Base-by-base conservation (phyloP, 2,329 filamentous ascomycete genomes). In the Fusarium euwallaceae region DNA sequence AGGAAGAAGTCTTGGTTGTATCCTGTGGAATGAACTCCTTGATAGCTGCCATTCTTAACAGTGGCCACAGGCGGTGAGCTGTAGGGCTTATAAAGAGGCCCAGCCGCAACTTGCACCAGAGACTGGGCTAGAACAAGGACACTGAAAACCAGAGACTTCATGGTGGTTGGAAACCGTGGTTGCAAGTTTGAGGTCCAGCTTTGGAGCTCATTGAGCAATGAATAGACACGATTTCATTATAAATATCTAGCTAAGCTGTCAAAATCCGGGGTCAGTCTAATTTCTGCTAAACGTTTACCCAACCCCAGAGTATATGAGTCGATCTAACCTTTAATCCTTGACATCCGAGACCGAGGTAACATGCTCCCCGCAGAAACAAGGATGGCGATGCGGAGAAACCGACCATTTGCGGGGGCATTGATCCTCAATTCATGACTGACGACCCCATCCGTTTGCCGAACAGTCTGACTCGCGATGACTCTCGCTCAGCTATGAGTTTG, bases 1-100 rank as follows among this genome's bases (percentile, higher is more conserved):
- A 88, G 79, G 76, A 89, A 89, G 69, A 85, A 82, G 67, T 90
- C 87, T 45, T 88, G 87, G 43, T 84, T 71, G 58, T 86, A 87
- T 3, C 79, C 71, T 0, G 79, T 45, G 16, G 81, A 83, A 66
- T 84, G 78, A 4, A 83, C 66, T 5, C 88, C 87, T 29, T 76
- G 70, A 73, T 87, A 88, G 0, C 86, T 87, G 22, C 87, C 87
- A 77, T 88, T 88, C 29, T 67, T 65, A 1, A 70, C 20, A 8
- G 32, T 17, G 5, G 32, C 64, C 12, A 22, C 41, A 24, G 60
- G 65, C 7, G 10, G 8, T 22, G 17, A 8, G 4, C 20, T 17
- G n/a, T 60, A 10, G 4, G 53, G 11, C 12, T 17, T 37, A 10
- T 22, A 16, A 7, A 12, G 3, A 16, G 41, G 55, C 12, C 22